phyloP scores from a whole-genome alignment of 129 eudicot genomes.

The Apium graveolens region DNA sequence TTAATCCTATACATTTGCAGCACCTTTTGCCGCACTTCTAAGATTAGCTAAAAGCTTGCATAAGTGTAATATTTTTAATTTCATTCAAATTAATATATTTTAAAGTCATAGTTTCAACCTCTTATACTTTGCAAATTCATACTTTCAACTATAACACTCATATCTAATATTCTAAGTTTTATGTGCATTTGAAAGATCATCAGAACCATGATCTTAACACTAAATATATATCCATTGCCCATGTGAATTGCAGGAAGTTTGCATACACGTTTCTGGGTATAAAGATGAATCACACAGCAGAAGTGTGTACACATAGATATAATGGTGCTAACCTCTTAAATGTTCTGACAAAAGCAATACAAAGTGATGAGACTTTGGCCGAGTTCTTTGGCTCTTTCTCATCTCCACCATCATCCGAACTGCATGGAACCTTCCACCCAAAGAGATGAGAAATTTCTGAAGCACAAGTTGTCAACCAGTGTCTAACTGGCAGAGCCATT shows the following conservation, averaged over 20 bases:
- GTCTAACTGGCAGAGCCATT: constrained; percentile 57
- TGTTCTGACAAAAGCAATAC: constrained; percentile 58
- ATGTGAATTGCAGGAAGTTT: not conserved
- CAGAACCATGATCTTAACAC: not conserved
- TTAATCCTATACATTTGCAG: not conserved
- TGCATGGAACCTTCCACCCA: constrained; percentile 88
- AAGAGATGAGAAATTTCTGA: constrained; percentile 61
- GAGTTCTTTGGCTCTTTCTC: constrained; percentile 67
- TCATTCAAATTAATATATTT: not conserved
- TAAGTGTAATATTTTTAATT: not conserved
- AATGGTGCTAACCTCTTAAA: constrained; percentile 59
- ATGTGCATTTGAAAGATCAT: not conserved
- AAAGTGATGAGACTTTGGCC: constrained; percentile 48
- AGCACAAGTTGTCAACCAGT: constrained; percentile 56
- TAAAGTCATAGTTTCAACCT: not conserved
- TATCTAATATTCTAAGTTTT: not conserved
- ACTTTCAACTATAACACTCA: not conserved
- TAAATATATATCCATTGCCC: not conserved
- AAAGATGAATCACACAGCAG: constrained; percentile 9
- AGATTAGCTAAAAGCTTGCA: not conserved
- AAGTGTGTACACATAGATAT: not conserved
- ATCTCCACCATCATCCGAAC: constrained; percentile 84
- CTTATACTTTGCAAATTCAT: not conserved
- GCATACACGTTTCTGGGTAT: not conserved
- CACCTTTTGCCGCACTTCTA: not conserved